Percentiles rank a stretch among this genome's conserved stretches.
Evolutionary conservation across 164 flowering plant species (phyloP).

Genomic region (Magnolia sinica): DNA sequence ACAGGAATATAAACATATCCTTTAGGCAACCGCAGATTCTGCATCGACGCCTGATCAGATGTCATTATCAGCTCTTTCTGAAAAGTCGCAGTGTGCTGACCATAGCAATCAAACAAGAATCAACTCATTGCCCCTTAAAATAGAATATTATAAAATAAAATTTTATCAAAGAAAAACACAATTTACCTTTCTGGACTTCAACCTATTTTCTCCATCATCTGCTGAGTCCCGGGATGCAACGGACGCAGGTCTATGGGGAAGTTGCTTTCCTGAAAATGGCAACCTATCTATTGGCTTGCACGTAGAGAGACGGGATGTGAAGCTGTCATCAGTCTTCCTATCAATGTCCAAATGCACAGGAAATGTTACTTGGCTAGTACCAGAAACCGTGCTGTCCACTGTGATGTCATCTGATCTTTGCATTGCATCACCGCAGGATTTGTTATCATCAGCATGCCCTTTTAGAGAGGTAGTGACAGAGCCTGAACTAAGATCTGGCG

Average conservation of each 20-base stretch:
- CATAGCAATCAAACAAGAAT: slow-evolving; percentile 2
- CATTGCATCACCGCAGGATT: slow-evolving; percentile 62
- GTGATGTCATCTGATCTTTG: slow-evolving; percentile 87
- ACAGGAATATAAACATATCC: slow-evolving; percentile 85
- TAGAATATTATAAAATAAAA: not conserved
- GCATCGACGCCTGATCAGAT: slow-evolving; percentile 79
- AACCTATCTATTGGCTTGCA: slow-evolving; percentile 38
- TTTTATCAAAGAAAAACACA: not conserved
- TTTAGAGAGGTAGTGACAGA: slow-evolving; percentile 89
- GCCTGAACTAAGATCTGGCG: slow-evolving; percentile 82
- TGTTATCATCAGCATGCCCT: slow-evolving; percentile 52
- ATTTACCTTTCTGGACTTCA: slow-evolving; percentile 56
- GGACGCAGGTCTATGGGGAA: slow-evolving; percentile 50
- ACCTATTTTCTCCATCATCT: slow-evolving; percentile 43
- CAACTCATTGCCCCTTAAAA: not conserved
- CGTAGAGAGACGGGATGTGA: slow-evolving; percentile 40
- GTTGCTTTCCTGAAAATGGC: slow-evolving; percentile 68
- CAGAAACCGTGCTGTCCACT: slow-evolving; percentile 66
- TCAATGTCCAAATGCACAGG: slow-evolving; percentile 54
- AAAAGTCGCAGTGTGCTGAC: slow-evolving; percentile 65
- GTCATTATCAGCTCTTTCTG: slow-evolving; percentile 88
- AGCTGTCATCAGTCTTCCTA: slow-evolving; percentile 67
- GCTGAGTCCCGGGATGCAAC: slow-evolving; percentile 28
- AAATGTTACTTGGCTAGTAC: slow-evolving; percentile 41
- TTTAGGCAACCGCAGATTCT: slow-evolving; percentile 73